phyloP scores from a whole-genome alignment of 2,329 filamentous ascomycete genomes.

The Pseudogymnoascus destructans region DNA sequence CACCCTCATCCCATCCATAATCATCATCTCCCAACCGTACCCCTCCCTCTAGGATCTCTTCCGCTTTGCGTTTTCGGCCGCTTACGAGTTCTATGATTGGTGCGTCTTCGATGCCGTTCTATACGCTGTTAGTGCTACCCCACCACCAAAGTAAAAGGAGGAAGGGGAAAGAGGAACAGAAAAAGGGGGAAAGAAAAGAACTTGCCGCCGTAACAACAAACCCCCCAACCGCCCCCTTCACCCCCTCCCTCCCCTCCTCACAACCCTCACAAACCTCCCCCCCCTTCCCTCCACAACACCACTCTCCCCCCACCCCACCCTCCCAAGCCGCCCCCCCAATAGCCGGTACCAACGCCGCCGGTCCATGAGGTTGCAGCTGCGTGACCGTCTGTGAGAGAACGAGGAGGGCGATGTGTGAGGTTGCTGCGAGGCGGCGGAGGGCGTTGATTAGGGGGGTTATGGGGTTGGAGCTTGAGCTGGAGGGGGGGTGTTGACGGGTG shows the following conservation, averaged over 20 bases:
- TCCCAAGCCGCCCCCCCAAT: conserved; percentile 62
- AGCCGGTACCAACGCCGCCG: conserved; percentile 59
- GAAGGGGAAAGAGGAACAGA: not conserved
- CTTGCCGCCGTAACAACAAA: not conserved
- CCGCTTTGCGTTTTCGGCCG: not conserved
- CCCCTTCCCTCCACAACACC: not conserved
- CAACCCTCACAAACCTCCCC: not conserved
- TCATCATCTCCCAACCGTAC: not conserved
- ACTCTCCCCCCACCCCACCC: not conserved
- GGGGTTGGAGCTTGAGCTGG: conserved; percentile 28
- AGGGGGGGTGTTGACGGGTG: not conserved
- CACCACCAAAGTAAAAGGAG: not conserved
- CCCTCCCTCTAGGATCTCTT: not conserved
- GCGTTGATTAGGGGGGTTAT: conserved; percentile 50
- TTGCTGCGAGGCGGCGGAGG: conserved; percentile 62
- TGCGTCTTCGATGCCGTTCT: not conserved
- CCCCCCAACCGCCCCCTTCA: not conserved
- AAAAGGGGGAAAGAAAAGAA: not conserved
- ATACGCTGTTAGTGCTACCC: not conserved
- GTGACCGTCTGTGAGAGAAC: conserved; percentile 70
- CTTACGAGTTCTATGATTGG: not conserved
- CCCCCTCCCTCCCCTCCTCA: not conserved
- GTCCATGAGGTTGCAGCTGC: conserved; percentile 54
- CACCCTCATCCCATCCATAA: not conserved
- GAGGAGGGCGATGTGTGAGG: conserved; percentile 59